Percentiles rank a stretch among this genome's conserved stretches.
Conservation (phyloP, 106 monocot species). For the Apostasia shenzhenica region DNA sequence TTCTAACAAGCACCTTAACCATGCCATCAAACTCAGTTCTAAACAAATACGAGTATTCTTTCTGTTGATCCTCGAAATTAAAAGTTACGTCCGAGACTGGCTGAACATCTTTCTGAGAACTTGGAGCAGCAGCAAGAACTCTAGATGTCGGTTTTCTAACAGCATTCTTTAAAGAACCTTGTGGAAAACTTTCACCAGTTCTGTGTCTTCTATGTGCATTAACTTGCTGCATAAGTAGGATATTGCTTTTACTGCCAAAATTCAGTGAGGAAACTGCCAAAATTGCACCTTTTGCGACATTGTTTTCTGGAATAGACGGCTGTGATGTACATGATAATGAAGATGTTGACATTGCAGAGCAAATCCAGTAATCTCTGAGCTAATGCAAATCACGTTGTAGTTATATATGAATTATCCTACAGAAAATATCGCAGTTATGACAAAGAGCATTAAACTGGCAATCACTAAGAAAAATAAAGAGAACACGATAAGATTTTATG, state of each 20-base stretch:
- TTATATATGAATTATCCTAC: too few relatives aligned
- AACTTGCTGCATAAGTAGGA: not conserved
- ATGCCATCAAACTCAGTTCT: constrained; percentile 43
- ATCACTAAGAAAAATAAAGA: too few relatives aligned
- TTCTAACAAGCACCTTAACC: constrained; percentile 49
- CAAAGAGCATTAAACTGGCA: too few relatives aligned
- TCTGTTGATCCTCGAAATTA: constrained; percentile 9
- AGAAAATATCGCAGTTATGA: too few relatives aligned
- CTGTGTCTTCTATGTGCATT: not conserved
- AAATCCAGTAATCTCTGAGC: not conserved
- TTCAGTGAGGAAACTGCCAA: not conserved
- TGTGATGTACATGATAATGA: not conserved
- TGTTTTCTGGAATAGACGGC: not conserved
- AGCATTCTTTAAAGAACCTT: not conserved
- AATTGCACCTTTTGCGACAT: constrained; percentile 1
- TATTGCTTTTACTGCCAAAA: not conserved
- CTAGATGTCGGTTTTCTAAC: not conserved
- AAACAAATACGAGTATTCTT: constrained; percentile 34
- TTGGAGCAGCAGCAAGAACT: constrained; percentile 11
- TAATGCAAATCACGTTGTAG: not conserved
- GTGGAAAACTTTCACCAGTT: not conserved
- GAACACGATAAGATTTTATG: too few relatives aligned
- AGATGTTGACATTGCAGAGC: constrained; percentile 2
- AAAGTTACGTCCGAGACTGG: not conserved
- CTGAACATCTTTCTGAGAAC: constrained; percentile 10